These are phyloP conservation scores for Yamadazyma diospyri DNA, from an alignment of 1,139 yeast genomes.

Conservation along the genomic window DNA sequence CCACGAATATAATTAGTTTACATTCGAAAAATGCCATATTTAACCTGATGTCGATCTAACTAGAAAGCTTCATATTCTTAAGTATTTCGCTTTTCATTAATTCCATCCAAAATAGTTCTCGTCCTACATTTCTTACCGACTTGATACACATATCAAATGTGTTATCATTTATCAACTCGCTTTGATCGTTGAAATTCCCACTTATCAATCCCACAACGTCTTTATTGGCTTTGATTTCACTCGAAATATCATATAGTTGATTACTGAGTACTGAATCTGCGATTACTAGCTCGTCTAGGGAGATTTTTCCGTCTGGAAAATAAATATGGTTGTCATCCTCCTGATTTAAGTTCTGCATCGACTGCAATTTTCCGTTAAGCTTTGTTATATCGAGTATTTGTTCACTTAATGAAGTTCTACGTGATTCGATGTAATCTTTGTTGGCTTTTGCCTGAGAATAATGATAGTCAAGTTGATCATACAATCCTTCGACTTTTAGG, in stretches of 20 bases:
- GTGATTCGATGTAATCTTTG: constrained; percentile 28
- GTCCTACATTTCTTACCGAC: constrained; percentile 60
- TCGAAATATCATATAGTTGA: constrained; percentile 59
- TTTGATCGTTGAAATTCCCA: constrained; percentile 40
- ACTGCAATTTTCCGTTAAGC: constrained; percentile 23
- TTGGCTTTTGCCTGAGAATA: constrained; percentile 38
- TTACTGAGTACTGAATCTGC: constrained; percentile 41
- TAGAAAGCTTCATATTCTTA: constrained; percentile 11
- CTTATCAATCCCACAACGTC: constrained; percentile 62
- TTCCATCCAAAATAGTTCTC: constrained; percentile 68
- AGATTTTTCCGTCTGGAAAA: constrained; percentile 15
- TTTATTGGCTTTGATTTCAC: constrained; percentile 65
- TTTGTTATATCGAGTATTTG: constrained; percentile 26
- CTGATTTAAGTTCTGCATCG: constrained; percentile 24
- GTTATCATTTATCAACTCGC: constrained; percentile 33
- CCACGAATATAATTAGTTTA: too few relatives aligned
- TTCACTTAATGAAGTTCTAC: constrained; percentile 29
- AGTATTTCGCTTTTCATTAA: constrained; percentile 33
- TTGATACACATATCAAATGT: constrained; percentile 52
- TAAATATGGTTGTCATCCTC: constrained; percentile 19
- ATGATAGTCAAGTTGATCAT: constrained; percentile 34
- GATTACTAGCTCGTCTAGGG: constrained; percentile 34
- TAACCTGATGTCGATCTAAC: too few relatives aligned
- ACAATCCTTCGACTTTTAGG: constrained; percentile 27
- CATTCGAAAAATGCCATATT: too few relatives aligned